Conservation (phyloP, 805 yeast genomes). For the Monosporozyma solicola region DNA sequence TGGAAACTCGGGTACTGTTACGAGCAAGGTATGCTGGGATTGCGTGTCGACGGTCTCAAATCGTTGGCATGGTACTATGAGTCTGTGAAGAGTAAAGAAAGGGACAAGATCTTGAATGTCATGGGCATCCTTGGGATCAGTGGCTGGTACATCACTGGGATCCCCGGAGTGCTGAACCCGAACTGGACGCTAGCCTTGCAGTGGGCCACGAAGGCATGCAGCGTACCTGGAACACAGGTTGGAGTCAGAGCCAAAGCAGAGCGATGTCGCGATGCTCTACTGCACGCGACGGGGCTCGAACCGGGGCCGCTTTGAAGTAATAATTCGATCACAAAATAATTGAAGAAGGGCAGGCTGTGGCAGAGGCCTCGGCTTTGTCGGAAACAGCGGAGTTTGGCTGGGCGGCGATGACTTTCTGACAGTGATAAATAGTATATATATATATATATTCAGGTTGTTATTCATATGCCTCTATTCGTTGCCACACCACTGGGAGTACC, state of each 20-base stretch:
- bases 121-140: conserved; percentile 64
- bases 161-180: conserved; percentile 40
- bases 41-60: conserved; percentile 44
- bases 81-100: conserved; percentile 45
- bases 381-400: no score
- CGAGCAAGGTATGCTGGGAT: conserved; percentile 55
- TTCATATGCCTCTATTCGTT: no score
- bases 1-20: conserved; percentile 62
- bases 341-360: no score
- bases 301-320: not conserved
- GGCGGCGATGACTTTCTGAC: no score
- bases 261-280: not conserved
- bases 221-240: not conserved
- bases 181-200: conserved; percentile 57
- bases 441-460: no score
- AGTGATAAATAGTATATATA: no score
- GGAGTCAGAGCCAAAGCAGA: not conserved
- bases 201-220: conserved; percentile 42
- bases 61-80: conserved; percentile 68
- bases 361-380: no score
- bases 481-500: no score
- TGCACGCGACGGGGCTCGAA: not conserved
- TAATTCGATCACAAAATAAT: no score
- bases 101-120: conserved; percentile 43
- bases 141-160: conserved; percentile 74